These are phyloP conservation scores for Jatropha multifida DNA, from an alignment of 441 rosid species.

Conservation along the genomic window DNA sequence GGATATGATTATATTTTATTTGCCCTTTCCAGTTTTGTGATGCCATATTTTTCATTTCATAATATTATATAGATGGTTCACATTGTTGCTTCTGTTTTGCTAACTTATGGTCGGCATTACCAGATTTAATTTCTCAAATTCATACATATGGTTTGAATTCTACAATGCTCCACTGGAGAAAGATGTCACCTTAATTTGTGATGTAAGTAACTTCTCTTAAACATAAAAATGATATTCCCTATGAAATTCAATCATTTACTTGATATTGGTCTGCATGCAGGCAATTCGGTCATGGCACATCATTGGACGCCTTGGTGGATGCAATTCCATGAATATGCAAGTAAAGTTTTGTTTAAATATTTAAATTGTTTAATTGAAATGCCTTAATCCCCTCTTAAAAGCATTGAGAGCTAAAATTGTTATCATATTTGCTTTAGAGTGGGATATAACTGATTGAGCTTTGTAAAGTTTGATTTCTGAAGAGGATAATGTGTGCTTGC, in stretches of 20 bases:
- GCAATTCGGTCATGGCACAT: constrained; percentile 90
- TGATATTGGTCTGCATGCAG: constrained; percentile 44
- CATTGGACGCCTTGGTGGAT: constrained; percentile 94
- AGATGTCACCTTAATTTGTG: constrained; percentile 73
- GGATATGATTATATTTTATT: constrained; percentile 4
- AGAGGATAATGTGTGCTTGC: neutral
- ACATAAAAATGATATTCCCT: neutral
- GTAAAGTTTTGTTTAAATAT: constrained; percentile 37
- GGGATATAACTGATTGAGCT: neutral
- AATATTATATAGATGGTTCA: constrained; percentile 8
- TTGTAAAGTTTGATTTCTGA: neutral
- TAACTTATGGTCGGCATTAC: constrained; percentile 22
- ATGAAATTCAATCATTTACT: constrained; percentile 5
- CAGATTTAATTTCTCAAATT: constrained; percentile 86
- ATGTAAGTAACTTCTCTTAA: constrained; percentile 49
- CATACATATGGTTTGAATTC: constrained; percentile 94
- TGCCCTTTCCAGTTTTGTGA: neutral
- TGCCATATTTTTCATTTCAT: neutral
- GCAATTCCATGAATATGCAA: constrained; percentile 98
- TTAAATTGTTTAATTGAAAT: neutral
- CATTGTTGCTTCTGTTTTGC: constrained; percentile 7
- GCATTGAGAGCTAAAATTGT: neutral
- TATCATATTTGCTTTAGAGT: constrained; percentile 6
- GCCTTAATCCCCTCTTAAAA: neutral
- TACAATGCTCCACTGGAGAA: constrained; percentile 70